Evolutionary conservation across 805 yeast species (phyloP), one percentile per base, ranked within the genome.

Genomic region (Saturnispora galanensis): DNA sequence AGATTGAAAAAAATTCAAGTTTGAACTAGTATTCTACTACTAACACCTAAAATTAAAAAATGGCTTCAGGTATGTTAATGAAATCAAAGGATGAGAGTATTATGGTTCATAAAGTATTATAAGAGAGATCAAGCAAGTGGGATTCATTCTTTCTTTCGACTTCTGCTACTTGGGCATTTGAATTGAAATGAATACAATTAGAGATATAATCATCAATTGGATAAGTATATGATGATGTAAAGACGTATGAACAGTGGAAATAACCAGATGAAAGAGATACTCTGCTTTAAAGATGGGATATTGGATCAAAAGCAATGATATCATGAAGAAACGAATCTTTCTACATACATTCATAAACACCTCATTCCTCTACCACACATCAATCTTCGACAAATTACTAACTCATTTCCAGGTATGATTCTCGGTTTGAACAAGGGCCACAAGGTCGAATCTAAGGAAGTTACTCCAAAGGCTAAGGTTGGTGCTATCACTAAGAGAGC

Each of bases 371-470:
- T 21, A 21, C 26, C 26, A 21, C 6, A 21, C 26, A 21, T 21
- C 26, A 21, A 21, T 21, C 8, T 21, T 21, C 6, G 26, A 21
- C 26, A 21, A 21, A 12, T 31, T 38, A 38, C 41, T 38, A 38
- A 38, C 41, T 38, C 34, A 44, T 13, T 30, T 50, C 45, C 59
- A 79, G 93, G 94, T 74, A 87, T 90, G 72, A 95, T 96, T 77
- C 81, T 81, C 77, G 99, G 99, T 74, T 78, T 82, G 73, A 94
- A 93, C 96, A 90, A 94, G 77, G 99, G 99, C 74, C 94, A 84
- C 94, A 81, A 85, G 76, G 93, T 87, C 75, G 80, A 85, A 70
- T 67, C 81, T 55, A 79, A 82, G 73, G 83, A 80, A 67, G 80
- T 79, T 66, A 82, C 87, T 65, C 84, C 89, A 73, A 87, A 85